Percentiles rank a stretch among this genome's conserved stretches.
phyloP scores from a whole-genome alignment of 805 yeast species.

The Torulaspora delbrueckii region DNA sequence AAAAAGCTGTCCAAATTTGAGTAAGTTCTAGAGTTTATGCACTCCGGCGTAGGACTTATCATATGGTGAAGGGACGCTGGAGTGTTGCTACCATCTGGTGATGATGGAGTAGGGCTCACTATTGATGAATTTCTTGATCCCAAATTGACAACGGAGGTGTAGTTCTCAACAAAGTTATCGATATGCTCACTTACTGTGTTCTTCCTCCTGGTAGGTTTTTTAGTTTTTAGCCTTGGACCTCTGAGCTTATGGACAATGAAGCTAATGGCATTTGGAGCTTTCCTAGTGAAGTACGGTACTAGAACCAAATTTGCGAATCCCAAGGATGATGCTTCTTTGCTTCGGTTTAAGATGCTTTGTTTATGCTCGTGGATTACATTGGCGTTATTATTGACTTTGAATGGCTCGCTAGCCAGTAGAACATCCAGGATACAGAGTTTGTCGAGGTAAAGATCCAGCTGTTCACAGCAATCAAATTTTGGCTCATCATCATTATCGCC shows the following conservation, averaged over 20 bases:
- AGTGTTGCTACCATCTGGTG: conserved; percentile 7
- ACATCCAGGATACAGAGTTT: conserved; percentile 53
- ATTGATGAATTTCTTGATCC: not conserved
- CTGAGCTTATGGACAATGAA: conserved; percentile 46
- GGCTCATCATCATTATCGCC: conserved; percentile 14
- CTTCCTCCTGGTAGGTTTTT: conserved; percentile 8
- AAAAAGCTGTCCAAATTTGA: conserved; percentile 29
- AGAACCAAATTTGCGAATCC: conserved; percentile 51
- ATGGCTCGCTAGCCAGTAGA: conserved; percentile 34
- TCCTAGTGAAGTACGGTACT: conserved; percentile 49
- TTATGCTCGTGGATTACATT: conserved; percentile 22
- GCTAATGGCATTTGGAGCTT: conserved; percentile 44
- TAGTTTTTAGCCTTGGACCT: conserved; percentile 40
- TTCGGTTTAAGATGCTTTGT: conserved; percentile 22
- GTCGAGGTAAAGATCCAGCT: conserved; percentile 45
- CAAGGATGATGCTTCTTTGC: conserved; percentile 38
- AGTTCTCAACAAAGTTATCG: conserved; percentile 7
- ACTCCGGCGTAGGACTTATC: conserved; percentile 4
- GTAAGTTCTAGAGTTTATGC: conserved; percentile 16
- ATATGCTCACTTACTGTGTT: not conserved
- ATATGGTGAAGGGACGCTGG: conserved; percentile 1
- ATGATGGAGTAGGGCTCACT: conserved; percentile 11
- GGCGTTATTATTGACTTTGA: conserved; percentile 5
- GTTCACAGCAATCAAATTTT: conserved; percentile 27
- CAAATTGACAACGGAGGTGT: not conserved